phyloP scores from a whole-genome alignment of 768 basidiomycete genomes.

The Pleurotus ostreatus region DNA sequence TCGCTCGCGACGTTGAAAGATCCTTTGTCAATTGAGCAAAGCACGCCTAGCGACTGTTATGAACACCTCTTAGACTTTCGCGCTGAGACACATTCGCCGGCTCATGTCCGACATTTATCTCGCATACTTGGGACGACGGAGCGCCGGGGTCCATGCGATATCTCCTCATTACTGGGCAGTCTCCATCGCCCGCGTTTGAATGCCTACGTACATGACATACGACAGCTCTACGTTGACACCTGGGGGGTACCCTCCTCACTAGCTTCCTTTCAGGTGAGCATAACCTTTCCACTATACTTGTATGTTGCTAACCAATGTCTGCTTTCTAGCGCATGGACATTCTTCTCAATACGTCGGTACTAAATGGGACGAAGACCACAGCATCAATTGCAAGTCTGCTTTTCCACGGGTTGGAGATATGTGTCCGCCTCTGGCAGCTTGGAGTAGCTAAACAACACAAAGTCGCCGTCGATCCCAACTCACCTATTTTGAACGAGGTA shows the following conservation, averaged over 20 bases:
- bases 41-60: not conserved
- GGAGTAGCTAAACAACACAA: not conserved
- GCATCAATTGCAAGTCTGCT: not conserved
- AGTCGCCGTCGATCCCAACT: not conserved
- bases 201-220: slow-evolving; percentile 1
- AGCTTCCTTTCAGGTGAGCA: not conserved
- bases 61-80: slow-evolving; percentile 32
- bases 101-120: slow-evolving; percentile 24
- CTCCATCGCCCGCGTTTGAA: not conserved
- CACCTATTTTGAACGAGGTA: not conserved
- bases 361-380: not conserved
- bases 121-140: not conserved
- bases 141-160: not conserved
- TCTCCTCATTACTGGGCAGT: not conserved
- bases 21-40: slow-evolving; percentile 14
- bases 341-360: not conserved
- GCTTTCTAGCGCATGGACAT: not conserved
- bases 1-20: slow-evolving; percentile 37
- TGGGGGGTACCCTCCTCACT: not conserved
- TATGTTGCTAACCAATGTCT: not conserved
- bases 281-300: not conserved
- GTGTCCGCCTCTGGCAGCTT: not conserved
- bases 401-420: slow-evolving; percentile 2
- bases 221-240: not conserved
- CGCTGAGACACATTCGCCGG: slow-evolving; percentile 28